These are phyloP conservation scores for Groenewaldozyma auringiensis DNA, from an alignment of 1,139 yeast genomes.

Conservation along the genomic window DNA sequence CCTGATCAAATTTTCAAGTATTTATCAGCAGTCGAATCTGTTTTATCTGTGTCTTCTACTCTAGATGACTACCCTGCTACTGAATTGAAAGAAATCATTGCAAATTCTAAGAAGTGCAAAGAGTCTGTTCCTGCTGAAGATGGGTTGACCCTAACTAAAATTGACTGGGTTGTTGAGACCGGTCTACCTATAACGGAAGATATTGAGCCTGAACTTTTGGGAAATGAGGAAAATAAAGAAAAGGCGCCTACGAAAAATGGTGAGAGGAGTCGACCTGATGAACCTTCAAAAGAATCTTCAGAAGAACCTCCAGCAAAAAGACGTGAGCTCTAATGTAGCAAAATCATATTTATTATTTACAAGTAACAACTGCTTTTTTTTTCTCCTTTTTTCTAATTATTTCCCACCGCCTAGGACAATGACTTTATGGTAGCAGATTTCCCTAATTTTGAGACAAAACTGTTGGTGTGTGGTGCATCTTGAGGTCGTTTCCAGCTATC, in stretches of 20 bases:
- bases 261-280: neutral
- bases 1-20: constrained; percentile 32
- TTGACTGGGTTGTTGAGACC: constrained; percentile 27
- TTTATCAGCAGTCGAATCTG: constrained; percentile 32
- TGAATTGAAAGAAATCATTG: constrained; percentile 16
- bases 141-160: constrained; percentile 23
- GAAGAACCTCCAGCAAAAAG: neutral
- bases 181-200: constrained; percentile 7
- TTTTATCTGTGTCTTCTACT: constrained; percentile 31
- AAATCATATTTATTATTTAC: neutral
- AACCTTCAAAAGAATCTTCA: neutral
- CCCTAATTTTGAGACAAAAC: neutral
- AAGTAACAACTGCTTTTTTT: neutral
- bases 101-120: constrained; percentile 13
- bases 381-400: no score
- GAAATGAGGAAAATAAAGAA: neutral
- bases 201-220: constrained; percentile 5
- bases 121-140: constrained; percentile 16
- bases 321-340: neutral
- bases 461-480: constrained; percentile 21
- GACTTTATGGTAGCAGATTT: neutral
- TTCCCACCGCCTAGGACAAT: no score
- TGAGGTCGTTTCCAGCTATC: constrained; percentile 74
- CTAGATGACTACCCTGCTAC: constrained; percentile 24
- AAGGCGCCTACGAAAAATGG: constrained; percentile 1